Conservation (phyloP, 2,329 filamentous ascomycete species). For the Colletotrichum phormii region DNA sequence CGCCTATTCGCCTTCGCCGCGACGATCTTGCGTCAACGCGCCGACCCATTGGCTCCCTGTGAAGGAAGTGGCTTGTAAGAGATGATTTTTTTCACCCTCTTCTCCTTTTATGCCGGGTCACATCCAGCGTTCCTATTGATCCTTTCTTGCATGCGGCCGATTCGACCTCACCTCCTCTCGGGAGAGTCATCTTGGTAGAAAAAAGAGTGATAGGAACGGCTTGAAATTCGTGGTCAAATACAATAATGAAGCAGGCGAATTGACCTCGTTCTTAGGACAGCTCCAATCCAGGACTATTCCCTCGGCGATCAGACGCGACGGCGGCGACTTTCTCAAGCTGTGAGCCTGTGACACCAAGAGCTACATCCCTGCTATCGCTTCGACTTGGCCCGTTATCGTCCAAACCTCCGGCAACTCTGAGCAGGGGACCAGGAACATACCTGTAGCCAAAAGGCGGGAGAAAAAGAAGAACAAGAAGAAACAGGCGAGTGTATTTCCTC, state of each 20-base stretch:
- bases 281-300: background rate
- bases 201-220: background rate
- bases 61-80: slow-evolving; percentile 33
- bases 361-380: slow-evolving; percentile 33
- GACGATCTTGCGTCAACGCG: slow-evolving; percentile 28
- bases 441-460: background rate
- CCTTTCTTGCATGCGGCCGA: background rate
- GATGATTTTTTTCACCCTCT: background rate
- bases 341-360: slow-evolving; percentile 2
- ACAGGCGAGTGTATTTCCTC: background rate
- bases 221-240: background rate
- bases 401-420: slow-evolving; percentile 1
- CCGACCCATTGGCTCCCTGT: slow-evolving; percentile 27
- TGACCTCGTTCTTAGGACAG: slow-evolving; percentile 2
- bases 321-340: background rate
- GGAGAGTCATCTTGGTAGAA: background rate
- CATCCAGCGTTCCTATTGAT: slow-evolving; percentile 25
- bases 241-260: background rate
- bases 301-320: slow-evolving; percentile 4
- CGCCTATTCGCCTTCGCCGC: slow-evolving; percentile 22
- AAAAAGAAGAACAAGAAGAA: background rate
- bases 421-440: slow-evolving; percentile 16
- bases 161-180: slow-evolving; percentile 12
- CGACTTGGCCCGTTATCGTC: slow-evolving; percentile 22
- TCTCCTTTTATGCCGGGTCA: background rate